Percentiles rank a stretch among this genome's conserved stretches.
phyloP scores from a whole-genome alignment of 2,329 filamentous ascomycete genomes.

The Fusarium lateritium region DNA sequence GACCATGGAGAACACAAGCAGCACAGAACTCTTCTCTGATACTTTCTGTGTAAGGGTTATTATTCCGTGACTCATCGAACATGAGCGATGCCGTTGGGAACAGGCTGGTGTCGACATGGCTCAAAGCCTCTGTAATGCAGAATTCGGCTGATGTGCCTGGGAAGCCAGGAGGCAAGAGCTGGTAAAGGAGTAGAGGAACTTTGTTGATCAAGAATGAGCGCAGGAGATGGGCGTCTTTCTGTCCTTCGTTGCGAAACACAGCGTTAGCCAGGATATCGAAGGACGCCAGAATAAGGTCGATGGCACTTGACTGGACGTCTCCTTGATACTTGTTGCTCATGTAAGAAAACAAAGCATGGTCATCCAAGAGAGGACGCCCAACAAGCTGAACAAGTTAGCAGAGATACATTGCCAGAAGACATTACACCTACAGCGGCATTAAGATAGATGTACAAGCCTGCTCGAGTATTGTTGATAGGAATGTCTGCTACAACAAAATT shows the following conservation, averaged over 20 bases:
- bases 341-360: slow-evolving; percentile 82
- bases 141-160: slow-evolving; percentile 82
- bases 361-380: slow-evolving; percentile 86
- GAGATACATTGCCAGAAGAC: no score
- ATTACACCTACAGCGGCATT: slow-evolving; percentile 77
- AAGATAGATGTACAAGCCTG: slow-evolving; percentile 87
- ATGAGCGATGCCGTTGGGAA: slow-evolving; percentile 74
- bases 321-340: slow-evolving; percentile 88
- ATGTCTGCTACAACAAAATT: slow-evolving; percentile 73
- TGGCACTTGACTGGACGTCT: slow-evolving; percentile 81
- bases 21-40: slow-evolving; percentile 85
- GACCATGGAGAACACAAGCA: slow-evolving; percentile 87
- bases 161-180: slow-evolving; percentile 74
- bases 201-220: slow-evolving; percentile 88
- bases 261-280: slow-evolving; percentile 93
- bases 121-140: slow-evolving; percentile 78
- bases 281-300: slow-evolving; percentile 87
- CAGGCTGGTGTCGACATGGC: slow-evolving; percentile 85
- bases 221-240: slow-evolving; percentile 77
- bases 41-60: slow-evolving; percentile 70
- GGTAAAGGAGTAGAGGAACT: slow-evolving; percentile 68
- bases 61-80: slow-evolving; percentile 72
- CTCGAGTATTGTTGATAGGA: slow-evolving; percentile 80
- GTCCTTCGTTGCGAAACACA: slow-evolving; percentile 75
- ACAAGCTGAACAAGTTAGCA: slow-evolving; percentile 71